Percentiles rank a stretch among this genome's conserved stretches.
Evolutionary conservation across 1,284 basidiomycete species (phyloP).

Genomic region (Cryptococcus floricola): DNA sequence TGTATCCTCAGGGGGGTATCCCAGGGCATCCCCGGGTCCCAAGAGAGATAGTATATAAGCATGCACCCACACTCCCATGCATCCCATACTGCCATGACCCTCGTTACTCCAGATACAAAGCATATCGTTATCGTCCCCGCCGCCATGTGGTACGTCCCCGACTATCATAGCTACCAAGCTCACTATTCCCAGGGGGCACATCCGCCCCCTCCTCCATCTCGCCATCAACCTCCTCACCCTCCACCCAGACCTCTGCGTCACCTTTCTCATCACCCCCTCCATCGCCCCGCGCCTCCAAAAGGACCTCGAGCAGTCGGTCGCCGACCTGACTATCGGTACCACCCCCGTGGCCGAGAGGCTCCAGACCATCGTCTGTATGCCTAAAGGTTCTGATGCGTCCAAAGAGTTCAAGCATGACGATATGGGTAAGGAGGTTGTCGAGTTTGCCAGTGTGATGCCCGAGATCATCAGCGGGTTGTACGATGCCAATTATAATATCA

Average conservation of each 20-base stretch:
- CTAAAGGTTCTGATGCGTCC: background rate
- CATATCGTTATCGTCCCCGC: background rate
- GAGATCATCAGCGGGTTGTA: conserved; percentile 8
- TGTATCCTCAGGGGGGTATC: too few relatives aligned
- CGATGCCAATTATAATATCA: background rate
- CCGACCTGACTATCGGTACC: conserved; percentile 1
- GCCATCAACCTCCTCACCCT: conserved; percentile 18
- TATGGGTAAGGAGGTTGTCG: conserved; percentile 13
- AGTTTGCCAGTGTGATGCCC: conserved; percentile 15
- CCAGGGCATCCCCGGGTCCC: too few relatives aligned
- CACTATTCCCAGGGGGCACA: conserved; percentile 18
- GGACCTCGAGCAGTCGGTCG: conserved; percentile 9
- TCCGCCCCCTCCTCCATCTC: conserved; percentile 23
- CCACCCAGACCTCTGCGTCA: conserved; percentile 20
- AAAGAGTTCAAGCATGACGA: background rate
- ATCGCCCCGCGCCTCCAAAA: conserved; percentile 5
- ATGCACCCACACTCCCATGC: too few relatives aligned
- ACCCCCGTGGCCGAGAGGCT: conserved; percentile 3
- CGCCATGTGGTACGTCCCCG: background rate
- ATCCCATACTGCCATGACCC: background rate
- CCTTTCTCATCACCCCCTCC: conserved; percentile 18
- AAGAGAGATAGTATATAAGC: too few relatives aligned
- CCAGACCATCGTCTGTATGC: background rate
- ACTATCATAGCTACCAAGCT: too few relatives aligned
- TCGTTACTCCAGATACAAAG: too few relatives aligned